Evolutionary conservation across 2,329 filamentous ascomycete species (phyloP), one percentile per base, ranked within the genome.

Genomic region (Ophiosphaerella herpotricha): DNA sequence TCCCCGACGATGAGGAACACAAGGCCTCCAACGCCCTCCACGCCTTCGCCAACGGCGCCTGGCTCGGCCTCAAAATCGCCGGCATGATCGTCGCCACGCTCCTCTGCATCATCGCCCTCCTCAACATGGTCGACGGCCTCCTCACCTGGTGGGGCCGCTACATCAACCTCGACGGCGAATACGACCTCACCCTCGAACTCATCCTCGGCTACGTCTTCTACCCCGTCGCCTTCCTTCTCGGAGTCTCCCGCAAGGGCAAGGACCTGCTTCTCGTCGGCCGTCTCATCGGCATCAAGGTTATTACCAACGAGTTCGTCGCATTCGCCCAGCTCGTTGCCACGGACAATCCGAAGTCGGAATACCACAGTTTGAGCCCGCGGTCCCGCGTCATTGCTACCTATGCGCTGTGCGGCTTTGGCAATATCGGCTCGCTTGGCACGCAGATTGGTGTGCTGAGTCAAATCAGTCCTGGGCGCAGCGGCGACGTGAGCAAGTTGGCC

Each of bases 401-500:
- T 68, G 89, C 89, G 16, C 82, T 92, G 58, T 95, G 90, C 74
- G 80, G 80, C 50, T 76, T 75, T 60, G 91, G 90, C 55, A 96
- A 96, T 77, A 88, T 96, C 61, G 88, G 89, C 46, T 93, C 90
- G 26, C 82, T 96, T 40, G 91, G 91, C 70, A 93, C 91, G 48
- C 91, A 96, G 75, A 94, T 96, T 54, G 91, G 91, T 78, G 90
- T 95, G 50, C 81, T 96, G 44, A 84, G 87, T 4, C 90, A 95
- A 75, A 84, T 96, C 53, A 87, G 89, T 0, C 90, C 91, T 0
- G 79, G 80, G 4, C 84, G 90, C 38, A 82, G 84, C 33, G 89
- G 87, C 50, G 89, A 94, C 61, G 87, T 96, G 9, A 86, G 89
- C 4, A 80, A 80, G 39, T 81, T 96, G 24, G 90, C 90, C 3